Percentiles rank a stretch among this genome's conserved stretches.
Conservation (phyloP, 2,329 filamentous ascomycete genomes). For the Colletotrichum chlorophyti region DNA sequence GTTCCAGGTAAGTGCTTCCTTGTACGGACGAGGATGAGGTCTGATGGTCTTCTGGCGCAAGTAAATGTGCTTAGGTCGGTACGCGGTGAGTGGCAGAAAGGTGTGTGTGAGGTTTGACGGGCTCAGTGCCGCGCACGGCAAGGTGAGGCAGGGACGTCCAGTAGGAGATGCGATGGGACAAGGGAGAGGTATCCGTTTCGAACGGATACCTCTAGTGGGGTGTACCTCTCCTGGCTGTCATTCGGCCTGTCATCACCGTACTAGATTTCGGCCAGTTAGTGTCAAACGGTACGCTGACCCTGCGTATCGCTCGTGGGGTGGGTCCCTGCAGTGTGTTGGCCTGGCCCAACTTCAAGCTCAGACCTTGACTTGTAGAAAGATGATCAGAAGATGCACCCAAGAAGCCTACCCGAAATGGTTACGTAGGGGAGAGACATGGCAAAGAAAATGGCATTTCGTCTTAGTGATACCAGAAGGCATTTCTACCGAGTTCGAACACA, state of each 20-base stretch:
- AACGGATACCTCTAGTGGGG: slow-evolving; percentile 14
- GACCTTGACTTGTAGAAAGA: no score
- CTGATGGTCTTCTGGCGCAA: background rate
- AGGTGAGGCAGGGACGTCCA: no score
- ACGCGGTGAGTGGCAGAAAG: background rate
- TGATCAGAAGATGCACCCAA: no score
- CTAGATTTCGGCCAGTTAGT: slow-evolving; percentile 6
- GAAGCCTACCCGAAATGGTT: no score
- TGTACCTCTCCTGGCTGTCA: background rate
- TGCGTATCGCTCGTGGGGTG: background rate
- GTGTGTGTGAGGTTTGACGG: slow-evolving; percentile 10
- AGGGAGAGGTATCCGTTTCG: slow-evolving; percentile 12
- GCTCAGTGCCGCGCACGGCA: no score
- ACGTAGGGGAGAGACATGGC: background rate
- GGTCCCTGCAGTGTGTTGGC: no score
- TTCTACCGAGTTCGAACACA: no score
- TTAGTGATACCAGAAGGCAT: no score
- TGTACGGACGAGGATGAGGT: background rate
- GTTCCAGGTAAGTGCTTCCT: background rate
- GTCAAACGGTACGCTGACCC: slow-evolving; percentile 15
- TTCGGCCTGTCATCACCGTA: slow-evolving; percentile 2
- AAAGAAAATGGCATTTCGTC: no score
- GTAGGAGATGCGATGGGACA: slow-evolving; percentile 9
- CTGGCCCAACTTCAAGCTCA: no score
- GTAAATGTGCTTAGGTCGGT: no score